Percentiles rank a stretch among this genome's conserved stretches.
These are phyloP conservation scores for Boletus rufocinnamomeus DNA, from an alignment of 768 basidiomycete genomes.

Conservation along the genomic window DNA sequence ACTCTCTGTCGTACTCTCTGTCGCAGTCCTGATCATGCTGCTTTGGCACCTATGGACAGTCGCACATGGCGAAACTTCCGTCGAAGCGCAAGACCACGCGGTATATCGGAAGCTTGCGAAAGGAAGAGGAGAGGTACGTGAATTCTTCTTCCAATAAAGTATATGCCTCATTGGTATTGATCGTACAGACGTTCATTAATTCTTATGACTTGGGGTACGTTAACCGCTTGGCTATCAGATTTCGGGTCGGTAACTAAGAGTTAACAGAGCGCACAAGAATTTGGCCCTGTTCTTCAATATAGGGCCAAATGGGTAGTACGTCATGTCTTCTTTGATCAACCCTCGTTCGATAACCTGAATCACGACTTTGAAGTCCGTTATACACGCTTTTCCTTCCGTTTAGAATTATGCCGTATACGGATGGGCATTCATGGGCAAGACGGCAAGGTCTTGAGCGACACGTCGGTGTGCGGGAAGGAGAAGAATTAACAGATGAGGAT, in stretches of 20 bases:
- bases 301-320: constrained; percentile 79
- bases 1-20: constrained; percentile 69
- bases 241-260: background rate
- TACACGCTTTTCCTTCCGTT: constrained; percentile 84
- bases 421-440: constrained; percentile 82
- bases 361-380: constrained; percentile 51
- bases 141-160: background rate
- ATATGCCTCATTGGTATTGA: background rate
- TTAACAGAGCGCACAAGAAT: constrained; percentile 54
- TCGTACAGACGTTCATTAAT: constrained; percentile 72
- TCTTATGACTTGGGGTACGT: constrained; percentile 86
- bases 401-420: constrained; percentile 76
- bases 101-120: constrained; percentile 73
- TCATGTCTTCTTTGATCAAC: constrained; percentile 20
- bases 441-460: constrained; percentile 63
- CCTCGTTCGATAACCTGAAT: background rate
- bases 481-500: constrained; percentile 88
- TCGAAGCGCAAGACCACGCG: constrained; percentile 87
- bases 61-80: constrained; percentile 77
- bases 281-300: constrained; percentile 87
- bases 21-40: constrained; percentile 74
- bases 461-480: constrained; percentile 65
- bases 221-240: background rate
- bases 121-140: constrained; percentile 63
- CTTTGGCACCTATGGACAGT: constrained; percentile 75